Evolutionary conservation across 257 asterid species (phyloP).

Genomic region (Penstemon newberryi): DNA sequence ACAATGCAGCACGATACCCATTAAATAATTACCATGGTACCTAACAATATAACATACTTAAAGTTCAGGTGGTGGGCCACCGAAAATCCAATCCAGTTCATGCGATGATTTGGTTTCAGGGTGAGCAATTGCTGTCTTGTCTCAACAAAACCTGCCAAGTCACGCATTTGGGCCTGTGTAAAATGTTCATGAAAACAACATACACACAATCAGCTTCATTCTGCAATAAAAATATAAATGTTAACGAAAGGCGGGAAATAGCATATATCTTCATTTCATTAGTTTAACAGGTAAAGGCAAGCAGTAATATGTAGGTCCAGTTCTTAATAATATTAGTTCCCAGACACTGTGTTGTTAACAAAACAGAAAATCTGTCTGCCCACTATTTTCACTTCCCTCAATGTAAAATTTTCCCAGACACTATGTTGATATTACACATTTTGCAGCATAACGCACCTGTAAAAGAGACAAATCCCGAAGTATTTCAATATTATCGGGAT

Average conservation of each 20-base stretch:
- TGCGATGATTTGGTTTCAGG: constrained; percentile 94
- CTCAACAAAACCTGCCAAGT: constrained; percentile 95
- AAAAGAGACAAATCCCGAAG: constrained; percentile 95
- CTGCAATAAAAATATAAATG: constrained; percentile 9
- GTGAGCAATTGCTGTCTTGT: constrained; percentile 94
- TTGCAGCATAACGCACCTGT: constrained; percentile 56
- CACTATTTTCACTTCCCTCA: background rate
- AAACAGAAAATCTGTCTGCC: background rate
- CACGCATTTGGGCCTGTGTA: constrained; percentile 99
- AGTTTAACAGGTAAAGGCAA: constrained; percentile 3
- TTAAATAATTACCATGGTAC: constrained; percentile 11
- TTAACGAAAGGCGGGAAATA: background rate
- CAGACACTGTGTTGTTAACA: background rate
- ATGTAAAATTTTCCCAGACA: background rate
- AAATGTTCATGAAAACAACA: constrained; percentile 29
- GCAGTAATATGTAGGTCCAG: background rate
- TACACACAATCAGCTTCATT: constrained; percentile 25
- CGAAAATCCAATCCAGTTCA: constrained; percentile 99
- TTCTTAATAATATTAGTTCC: background rate
- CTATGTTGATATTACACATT: background rate
- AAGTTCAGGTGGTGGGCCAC: constrained; percentile 89
- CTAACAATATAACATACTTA: constrained; percentile 49
- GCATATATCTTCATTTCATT: background rate
- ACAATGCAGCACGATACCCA: constrained; percentile 8
- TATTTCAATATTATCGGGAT: constrained; percentile 97